Percentiles rank a stretch among this genome's conserved stretches.
phyloP scores from a whole-genome alignment of 495 filamentous ascomycete genomes.

The Hyaloscypha finlandica region DNA sequence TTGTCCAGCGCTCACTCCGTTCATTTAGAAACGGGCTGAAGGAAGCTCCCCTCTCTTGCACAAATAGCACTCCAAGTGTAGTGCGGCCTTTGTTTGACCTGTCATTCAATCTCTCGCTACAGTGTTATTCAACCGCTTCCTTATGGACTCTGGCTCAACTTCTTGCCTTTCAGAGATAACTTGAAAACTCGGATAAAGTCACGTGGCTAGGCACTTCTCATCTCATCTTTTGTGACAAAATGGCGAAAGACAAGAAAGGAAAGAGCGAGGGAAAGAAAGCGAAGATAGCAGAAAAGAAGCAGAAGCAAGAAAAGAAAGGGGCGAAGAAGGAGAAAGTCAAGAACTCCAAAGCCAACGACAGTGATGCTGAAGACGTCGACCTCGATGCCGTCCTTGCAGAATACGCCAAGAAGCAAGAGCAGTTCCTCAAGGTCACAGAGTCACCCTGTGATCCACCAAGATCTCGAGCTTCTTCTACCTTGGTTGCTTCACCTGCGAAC shows the following conservation, averaged over 20 bases:
- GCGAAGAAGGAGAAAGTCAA: constrained; percentile 64
- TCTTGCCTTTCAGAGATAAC: background rate
- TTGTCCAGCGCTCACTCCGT: background rate
- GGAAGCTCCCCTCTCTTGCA: background rate
- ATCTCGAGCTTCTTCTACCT: constrained; percentile 72
- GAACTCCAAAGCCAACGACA: constrained; percentile 59
- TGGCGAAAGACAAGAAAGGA: constrained; percentile 63
- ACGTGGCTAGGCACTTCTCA: background rate
- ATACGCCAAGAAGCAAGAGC: constrained; percentile 81
- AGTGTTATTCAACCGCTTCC: background rate
- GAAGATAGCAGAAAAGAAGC: constrained; percentile 62
- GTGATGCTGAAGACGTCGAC: constrained; percentile 89
- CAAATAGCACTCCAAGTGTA: background rate
- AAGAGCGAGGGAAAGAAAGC: constrained; percentile 63
- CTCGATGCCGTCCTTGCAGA: constrained; percentile 94
- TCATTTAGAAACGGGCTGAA: background rate
- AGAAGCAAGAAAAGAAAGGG: constrained; percentile 64
- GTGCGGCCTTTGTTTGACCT: background rate
- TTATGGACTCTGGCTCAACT: background rate
- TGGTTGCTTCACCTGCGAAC: constrained; percentile 83
- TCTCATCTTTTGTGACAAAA: constrained; percentile 25
- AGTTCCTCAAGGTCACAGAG: constrained; percentile 92
- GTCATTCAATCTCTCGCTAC: background rate
- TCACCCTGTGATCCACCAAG: constrained; percentile 71
- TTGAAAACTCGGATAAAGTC: background rate